Base-by-base conservation (phyloP, 2,329 filamentous ascomycete genomes). In the Pestalotiopsis sp. region DNA sequence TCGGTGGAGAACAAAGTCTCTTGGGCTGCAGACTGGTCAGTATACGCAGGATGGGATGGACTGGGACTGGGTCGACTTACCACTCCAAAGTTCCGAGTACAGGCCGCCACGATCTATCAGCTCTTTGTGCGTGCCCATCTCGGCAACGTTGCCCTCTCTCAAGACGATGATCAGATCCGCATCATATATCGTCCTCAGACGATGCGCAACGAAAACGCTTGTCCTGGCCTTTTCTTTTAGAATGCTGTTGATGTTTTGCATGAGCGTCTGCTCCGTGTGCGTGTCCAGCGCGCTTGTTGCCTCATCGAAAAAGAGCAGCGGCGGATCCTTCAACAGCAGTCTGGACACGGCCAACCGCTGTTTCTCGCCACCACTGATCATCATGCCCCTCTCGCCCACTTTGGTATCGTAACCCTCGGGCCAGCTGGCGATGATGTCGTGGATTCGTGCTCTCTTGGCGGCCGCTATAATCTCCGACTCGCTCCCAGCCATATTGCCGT, bases 281-380 rank as follows among this genome's bases (percentile, higher is more conserved):
- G 95, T 97, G 78, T 98, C 95, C 41, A 98, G 84, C 1, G 95
- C 95, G 62, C 92, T 95, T 0, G 95, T 98, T 75, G 95, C 95
- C 84, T 98, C 95, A 73, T 98, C 95, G 74, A 98, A 98, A 86
- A 98, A 98, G 0, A 98, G 83, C 36, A 98, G 82, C 1, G 94
- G 93, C 3, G 95, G 94, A 73, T 98, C 93, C 79, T 98, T 98
- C 68, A 98, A 85, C 1, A 98, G 87, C 52, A 98, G 79, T 58
- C 95, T 86, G 31, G 93, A 93, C 27, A 98, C 90, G 0, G 95
- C 95, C 12, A 98, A 83, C 3, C 95, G 89, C 81, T 98, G 95
- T 81, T 98, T 98, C 82, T 98, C 95, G 39, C 95, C 95, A 2
- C 93, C 95, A 0, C 93, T 97, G 59, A 98, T 97, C 95, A 98